Evolutionary conservation across 1,284 basidiomycete species (phyloP), one percentile per base, ranked within the genome.

Genomic region (Lentinula novae-zelandiae): DNA sequence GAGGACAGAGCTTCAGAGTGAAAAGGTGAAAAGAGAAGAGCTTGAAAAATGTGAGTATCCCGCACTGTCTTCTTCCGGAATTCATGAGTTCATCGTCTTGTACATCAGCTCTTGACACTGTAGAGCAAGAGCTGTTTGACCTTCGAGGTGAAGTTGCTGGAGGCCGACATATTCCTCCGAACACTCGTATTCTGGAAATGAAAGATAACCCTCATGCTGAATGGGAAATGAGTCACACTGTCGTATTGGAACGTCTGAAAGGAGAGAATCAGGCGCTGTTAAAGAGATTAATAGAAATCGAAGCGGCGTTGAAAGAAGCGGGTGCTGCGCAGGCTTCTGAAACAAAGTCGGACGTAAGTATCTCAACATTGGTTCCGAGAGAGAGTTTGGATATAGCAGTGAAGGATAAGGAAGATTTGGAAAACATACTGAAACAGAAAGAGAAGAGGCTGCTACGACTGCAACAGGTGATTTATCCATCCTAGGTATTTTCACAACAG

Each of bases 391-490:
- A 89, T 53, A 82, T 84, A 0, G 77, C 87, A 0, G 75, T 78
- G 22, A 75, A 78, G 60, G 89, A 93, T 69, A 87, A 89, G 67
- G 67, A 73, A 34, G 82, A 83, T 33, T 75, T 93, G 0, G 76
- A 86, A 64, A 80, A 82, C 2, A 72, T 78, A 13, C 77, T 92
- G 51, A 80, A 78, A 66, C 83, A 88, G 75, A 88, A 87, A 68
- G 90, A 94, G 70, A 95, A 92, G 70, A 79, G 89, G 31, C 73
- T 92, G 31, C 67, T 87, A 46, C 78, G 93, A 20, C 76, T 95
- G 20, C 84, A 91, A 67, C 82, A 93, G 81, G 84, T 87, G 70
- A 62, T 15, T 46, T 17, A 0, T 51, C 38, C 2, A 53, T 22
- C 44, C 17, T 42, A 53, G 5, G 62, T 20, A n/a, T 4, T 48